Conservation (phyloP, 805 yeast genomes). For the Metschnikowia cerradonensis region DNA sequence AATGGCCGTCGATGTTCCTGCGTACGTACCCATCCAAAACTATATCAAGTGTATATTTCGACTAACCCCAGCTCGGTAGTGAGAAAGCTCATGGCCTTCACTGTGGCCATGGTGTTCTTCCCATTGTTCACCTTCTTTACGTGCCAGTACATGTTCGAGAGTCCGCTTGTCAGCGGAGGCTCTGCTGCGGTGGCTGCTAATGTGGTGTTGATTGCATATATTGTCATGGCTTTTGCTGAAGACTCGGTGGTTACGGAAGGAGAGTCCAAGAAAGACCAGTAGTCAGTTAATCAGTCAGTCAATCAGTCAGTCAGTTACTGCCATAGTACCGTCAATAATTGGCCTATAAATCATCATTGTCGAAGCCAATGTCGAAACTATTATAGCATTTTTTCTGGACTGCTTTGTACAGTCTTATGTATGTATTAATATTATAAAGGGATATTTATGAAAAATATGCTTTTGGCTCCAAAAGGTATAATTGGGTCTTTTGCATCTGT, state of each 20-base stretch:
- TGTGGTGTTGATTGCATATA: conserved; percentile 66
- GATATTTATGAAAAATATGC: too few relatives aligned
- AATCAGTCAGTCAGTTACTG: too few relatives aligned
- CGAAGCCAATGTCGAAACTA: too few relatives aligned
- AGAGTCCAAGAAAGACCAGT: conserved; percentile 36
- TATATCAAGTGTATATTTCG: not conserved
- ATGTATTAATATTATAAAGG: too few relatives aligned
- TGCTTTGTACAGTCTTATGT: too few relatives aligned
- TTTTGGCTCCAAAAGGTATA: not conserved
- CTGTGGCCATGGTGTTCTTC: conserved; percentile 68
- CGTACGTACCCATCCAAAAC: conserved; percentile 13
- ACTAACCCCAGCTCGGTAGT: conserved; percentile 49
- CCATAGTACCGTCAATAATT: too few relatives aligned
- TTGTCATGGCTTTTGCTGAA: conserved; percentile 71
- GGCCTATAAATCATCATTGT: too few relatives aligned
- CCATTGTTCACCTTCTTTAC: conserved; percentile 64
- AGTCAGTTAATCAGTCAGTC: too few relatives aligned
- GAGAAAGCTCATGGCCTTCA: conserved; percentile 65
- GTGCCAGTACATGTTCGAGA: conserved; percentile 45
- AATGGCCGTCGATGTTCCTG: conserved; percentile 20
- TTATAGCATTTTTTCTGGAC: too few relatives aligned
- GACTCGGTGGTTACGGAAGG: conserved; percentile 37
- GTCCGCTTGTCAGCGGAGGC: conserved; percentile 71
- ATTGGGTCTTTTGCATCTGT: not conserved
- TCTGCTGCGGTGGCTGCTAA: conserved; percentile 76